phyloP scores from a whole-genome alignment of 176 grass and related monocot genomes.

The Oryza brachyantha region DNA sequence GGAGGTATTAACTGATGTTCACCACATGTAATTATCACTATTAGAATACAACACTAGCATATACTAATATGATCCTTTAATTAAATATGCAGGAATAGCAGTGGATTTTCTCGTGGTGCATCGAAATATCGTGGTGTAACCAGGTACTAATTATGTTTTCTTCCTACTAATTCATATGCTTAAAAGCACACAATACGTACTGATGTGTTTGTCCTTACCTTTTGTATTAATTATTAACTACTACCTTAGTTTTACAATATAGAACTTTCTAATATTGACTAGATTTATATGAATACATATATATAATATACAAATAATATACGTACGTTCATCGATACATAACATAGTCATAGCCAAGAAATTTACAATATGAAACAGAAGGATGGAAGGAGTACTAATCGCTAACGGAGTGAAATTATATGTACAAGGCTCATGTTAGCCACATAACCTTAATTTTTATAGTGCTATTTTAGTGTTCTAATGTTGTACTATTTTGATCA shows the following conservation, averaged over 20 bases:
- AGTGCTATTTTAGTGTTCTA: neutral
- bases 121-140: constrained; percentile 72
- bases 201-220: neutral
- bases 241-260: too few relatives aligned
- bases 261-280: too few relatives aligned
- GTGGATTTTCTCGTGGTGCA: constrained; percentile 69
- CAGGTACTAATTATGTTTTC: constrained; percentile 35
- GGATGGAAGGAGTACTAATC: too few relatives aligned
- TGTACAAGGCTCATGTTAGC: neutral
- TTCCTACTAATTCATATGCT: neutral
- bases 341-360: too few relatives aligned
- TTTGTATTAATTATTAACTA: neutral
- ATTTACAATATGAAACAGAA: too few relatives aligned
- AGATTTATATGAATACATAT: too few relatives aligned
- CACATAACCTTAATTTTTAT: neutral
- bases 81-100: constrained; percentile 52
- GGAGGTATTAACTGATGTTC: constrained; percentile 42
- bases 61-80: neutral
- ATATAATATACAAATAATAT: too few relatives aligned
- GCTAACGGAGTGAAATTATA: neutral
- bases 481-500: constrained; percentile 23
- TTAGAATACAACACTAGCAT: neutral
- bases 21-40: neutral
- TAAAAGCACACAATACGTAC: neutral
- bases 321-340: too few relatives aligned